phyloP scores from a whole-genome alignment of 352 stramenopile species.

The Phytophthora pistaciae region DNA sequence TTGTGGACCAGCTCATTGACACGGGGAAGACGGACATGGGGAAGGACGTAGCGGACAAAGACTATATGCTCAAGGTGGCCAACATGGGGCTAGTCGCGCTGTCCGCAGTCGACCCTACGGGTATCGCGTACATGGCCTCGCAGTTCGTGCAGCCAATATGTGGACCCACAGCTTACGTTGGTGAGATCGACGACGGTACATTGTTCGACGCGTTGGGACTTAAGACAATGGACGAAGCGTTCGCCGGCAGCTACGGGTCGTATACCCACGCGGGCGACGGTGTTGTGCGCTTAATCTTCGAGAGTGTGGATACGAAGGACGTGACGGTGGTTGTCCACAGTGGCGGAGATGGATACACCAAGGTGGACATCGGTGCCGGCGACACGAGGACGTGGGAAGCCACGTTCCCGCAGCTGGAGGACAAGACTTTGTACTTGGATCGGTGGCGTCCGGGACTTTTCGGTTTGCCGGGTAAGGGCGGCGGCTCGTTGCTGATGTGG shows the following conservation, averaged over 20 bases:
- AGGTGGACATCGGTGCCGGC: slow-evolving; percentile 32
- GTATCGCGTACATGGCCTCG: slow-evolving; percentile 52
- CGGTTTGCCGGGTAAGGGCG: slow-evolving; percentile 25
- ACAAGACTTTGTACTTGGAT: slow-evolving; percentile 52
- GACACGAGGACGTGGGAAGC: slow-evolving; percentile 33
- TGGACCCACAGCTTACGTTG: slow-evolving; percentile 47
- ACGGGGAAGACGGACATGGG: slow-evolving; percentile 33
- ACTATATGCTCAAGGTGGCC: slow-evolving; percentile 42
- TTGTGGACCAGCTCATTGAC: slow-evolving; percentile 39
- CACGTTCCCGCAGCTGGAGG: slow-evolving; percentile 37
- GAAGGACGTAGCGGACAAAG: slow-evolving; percentile 28
- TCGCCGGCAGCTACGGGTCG: slow-evolving; percentile 40
- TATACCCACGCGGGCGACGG: slow-evolving; percentile 38
- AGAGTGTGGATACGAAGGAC: slow-evolving; percentile 42
- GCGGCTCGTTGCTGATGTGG: slow-evolving; percentile 38
- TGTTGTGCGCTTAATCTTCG: slow-evolving; percentile 38
- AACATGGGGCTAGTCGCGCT: slow-evolving; percentile 40
- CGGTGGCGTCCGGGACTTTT: slow-evolving; percentile 47
- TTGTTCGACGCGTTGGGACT: slow-evolving; percentile 43
- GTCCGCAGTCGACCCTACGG: slow-evolving; percentile 47
- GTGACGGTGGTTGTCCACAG: slow-evolving; percentile 38
- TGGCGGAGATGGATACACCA: slow-evolving; percentile 26
- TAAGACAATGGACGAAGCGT: slow-evolving; percentile 40
- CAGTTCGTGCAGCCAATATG: slow-evolving; percentile 68
- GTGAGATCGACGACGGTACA: slow-evolving; percentile 54